A percentile compares a stretch with the other conserved stretches of the same genome.
Evolutionary conservation across 768 basidiomycete species (phyloP).

Genomic region (Pholiota microspora): DNA sequence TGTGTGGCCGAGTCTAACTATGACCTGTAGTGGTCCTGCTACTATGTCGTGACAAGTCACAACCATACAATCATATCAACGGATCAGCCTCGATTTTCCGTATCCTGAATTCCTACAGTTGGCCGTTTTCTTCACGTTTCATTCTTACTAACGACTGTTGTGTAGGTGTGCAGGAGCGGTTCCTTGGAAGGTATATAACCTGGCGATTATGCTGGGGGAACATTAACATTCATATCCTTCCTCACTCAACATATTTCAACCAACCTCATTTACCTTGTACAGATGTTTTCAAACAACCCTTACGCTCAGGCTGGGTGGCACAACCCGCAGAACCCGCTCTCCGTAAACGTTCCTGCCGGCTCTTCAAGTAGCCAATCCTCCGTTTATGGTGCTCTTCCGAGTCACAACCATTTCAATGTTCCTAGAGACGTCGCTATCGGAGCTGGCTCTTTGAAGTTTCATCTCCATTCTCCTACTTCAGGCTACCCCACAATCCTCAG

Average conservation of each 20-base stretch:
- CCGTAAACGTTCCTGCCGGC: background rate
- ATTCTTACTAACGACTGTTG: background rate
- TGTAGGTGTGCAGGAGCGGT: background rate
- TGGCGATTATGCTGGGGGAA: background rate
- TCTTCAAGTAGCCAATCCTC: slow-evolving; percentile 6
- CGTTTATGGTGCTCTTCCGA: slow-evolving; percentile 9
- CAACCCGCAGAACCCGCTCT: slow-evolving; percentile 8
- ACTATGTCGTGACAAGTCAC: background rate
- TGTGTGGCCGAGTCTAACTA: too few species aligned
- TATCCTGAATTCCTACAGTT: background rate
- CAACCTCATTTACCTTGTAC: background rate
- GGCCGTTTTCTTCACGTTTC: background rate
- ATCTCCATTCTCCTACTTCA: background rate
- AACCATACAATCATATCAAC: background rate
- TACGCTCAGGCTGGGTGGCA: slow-evolving; percentile 4
- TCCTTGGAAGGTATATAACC: background rate
- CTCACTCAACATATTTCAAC: background rate
- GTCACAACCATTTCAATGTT: background rate
- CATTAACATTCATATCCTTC: background rate
- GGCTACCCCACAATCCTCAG: slow-evolving; percentile 8
- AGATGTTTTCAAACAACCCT: background rate
- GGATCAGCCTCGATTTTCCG: background rate
- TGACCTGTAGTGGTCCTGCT: background rate
- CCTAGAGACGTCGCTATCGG: background rate
- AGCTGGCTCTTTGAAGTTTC: slow-evolving; percentile 4